A percentile compares a stretch with the other conserved stretches of the same genome.
Conservation (phyloP, 495 filamentous ascomycete species). For the Penicillium simplicissimum region DNA sequence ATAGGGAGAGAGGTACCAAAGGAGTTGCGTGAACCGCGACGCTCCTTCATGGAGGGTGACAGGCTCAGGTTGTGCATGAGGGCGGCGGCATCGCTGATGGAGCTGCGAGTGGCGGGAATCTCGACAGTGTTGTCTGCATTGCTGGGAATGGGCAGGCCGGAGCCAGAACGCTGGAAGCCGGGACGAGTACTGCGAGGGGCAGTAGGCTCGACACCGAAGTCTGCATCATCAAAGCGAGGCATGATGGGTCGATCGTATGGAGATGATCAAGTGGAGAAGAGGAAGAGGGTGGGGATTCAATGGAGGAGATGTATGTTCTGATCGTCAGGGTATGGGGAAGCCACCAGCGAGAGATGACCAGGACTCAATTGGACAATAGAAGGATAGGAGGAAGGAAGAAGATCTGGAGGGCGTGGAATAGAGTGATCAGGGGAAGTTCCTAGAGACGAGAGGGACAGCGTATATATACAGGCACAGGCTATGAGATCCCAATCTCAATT, state of each 20-base stretch:
- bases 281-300: neutral
- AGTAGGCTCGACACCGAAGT: conserved; percentile 47
- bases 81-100: conserved; percentile 65
- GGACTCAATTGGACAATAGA: neutral
- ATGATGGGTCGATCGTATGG: conserved; percentile 44
- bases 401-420: neutral
- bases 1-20: conserved; percentile 78
- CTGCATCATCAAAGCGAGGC: conserved; percentile 62
- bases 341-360: neutral
- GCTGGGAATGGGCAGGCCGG: conserved; percentile 49
- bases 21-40: conserved; percentile 73
- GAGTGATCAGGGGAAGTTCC: neutral
- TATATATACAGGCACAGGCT: conserved; percentile 15
- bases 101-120: conserved; percentile 68
- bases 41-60: conserved; percentile 64
- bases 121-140: conserved; percentile 61
- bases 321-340: conserved; percentile 1
- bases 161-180: neutral
- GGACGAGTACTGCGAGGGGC: conserved; percentile 13
- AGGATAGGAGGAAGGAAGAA: neutral
- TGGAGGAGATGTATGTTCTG: neutral
- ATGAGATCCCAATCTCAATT: conserved; percentile 21
- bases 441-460: neutral
- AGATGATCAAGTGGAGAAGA: conserved; percentile 9
- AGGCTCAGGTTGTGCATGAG: conserved; percentile 76